phyloP scores from a whole-genome alignment of 495 filamentous ascomycete species.

The Staphylotrichum longicolle region DNA sequence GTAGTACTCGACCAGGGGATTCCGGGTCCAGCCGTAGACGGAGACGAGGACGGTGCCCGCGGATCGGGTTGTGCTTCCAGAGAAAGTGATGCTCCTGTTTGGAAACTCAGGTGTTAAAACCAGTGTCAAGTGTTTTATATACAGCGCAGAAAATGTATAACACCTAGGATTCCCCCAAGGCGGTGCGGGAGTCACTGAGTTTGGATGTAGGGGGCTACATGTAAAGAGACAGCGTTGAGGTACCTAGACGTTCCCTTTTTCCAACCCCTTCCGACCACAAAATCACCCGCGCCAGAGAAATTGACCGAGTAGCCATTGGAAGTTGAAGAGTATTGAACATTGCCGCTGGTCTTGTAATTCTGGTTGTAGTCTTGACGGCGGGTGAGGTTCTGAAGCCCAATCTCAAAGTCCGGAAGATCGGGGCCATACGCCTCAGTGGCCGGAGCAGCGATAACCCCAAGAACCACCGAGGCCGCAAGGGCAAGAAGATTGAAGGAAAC shows the following conservation, averaged over 20 bases:
- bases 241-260: constrained; percentile 49
- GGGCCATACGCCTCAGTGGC: not conserved
- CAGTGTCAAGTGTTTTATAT: not conserved
- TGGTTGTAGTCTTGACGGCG: constrained; percentile 40
- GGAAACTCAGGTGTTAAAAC: too few species aligned
- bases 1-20: constrained; percentile 64
- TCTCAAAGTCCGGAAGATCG: constrained; percentile 33
- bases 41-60: constrained; percentile 29
- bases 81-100: constrained; percentile 29
- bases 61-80: constrained; percentile 17
- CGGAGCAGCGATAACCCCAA: not conserved
- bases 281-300: constrained; percentile 50
- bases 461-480: not conserved
- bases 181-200: not conserved
- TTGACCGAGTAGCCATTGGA: constrained; percentile 36
- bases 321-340: constrained; percentile 31
- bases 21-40: constrained; percentile 58
- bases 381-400: constrained; percentile 31
- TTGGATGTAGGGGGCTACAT: not conserved
- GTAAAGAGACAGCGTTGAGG: not conserved
- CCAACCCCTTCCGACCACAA: constrained; percentile 61
- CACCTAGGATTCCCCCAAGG: too few species aligned
- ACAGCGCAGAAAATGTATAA: too few species aligned
- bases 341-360: constrained; percentile 40
- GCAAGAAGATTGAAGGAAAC: constrained; percentile 2